Conservation (phyloP, 2,329 filamentous ascomycete species). For the Epichloe sp. region DNA sequence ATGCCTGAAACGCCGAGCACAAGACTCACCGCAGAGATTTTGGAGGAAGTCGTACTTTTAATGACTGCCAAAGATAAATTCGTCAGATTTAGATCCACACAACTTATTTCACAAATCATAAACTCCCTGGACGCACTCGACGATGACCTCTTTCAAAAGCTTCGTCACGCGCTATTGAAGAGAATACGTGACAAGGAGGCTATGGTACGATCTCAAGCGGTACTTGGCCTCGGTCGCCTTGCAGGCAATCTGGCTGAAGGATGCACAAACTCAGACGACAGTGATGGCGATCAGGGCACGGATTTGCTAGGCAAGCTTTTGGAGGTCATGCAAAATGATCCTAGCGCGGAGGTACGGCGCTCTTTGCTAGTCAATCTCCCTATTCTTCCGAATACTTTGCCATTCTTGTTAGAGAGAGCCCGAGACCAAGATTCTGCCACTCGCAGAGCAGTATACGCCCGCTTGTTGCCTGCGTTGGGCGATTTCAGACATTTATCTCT, state of each 20-base stretch:
- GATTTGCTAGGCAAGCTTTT: conserved; percentile 73
- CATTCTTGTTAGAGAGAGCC: conserved; percentile 79
- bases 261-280: conserved; percentile 55
- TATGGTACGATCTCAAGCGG: conserved; percentile 82
- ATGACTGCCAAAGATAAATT: conserved; percentile 82
- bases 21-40: conserved; percentile 60
- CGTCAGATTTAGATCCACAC: conserved; percentile 78
- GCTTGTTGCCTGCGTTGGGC: conserved; percentile 73
- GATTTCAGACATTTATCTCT: conserved; percentile 91
- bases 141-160: conserved; percentile 74
- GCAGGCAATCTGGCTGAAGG: conserved; percentile 66
- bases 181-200: conserved; percentile 89
- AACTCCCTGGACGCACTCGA: conserved; percentile 88
- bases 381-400: conserved; percentile 67
- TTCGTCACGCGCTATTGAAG: conserved; percentile 68
- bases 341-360: conserved; percentile 82
- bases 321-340: conserved; percentile 83
- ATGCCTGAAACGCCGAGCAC: conserved; percentile 75
- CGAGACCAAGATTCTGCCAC: conserved; percentile 79
- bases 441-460: conserved; percentile 72
- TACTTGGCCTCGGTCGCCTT: conserved; percentile 75
- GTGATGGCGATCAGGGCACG: conserved; percentile 47
- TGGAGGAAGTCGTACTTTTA: conserved; percentile 62
- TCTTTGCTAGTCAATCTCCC: conserved; percentile 85
- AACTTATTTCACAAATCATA: conserved; percentile 81